Evolutionary conservation across 371 early-diverging fungal genomes (phyloP).

Genomic region (Mucor saturninus): DNA sequence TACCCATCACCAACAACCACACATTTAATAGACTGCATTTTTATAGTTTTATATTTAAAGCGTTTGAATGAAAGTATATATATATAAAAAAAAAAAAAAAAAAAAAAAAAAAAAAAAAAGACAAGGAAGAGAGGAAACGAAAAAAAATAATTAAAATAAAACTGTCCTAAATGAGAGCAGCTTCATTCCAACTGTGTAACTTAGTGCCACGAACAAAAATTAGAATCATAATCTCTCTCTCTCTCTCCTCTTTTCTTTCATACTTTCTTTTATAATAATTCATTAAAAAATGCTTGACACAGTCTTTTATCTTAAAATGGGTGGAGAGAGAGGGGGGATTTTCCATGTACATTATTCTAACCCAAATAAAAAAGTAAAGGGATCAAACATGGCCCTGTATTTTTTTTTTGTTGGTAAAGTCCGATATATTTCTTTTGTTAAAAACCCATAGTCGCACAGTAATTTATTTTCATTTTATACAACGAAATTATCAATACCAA

Average conservation of each 20-base stretch:
- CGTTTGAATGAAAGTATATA: too few relatives aligned
- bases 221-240: not conserved
- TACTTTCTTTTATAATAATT: too few relatives aligned
- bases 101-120: constrained; percentile 7
- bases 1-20: constrained; percentile 97
- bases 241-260: not conserved
- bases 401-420: too few relatives aligned
- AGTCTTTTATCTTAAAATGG: too few relatives aligned
- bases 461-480: constrained; percentile 26
- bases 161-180: not conserved
- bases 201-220: not conserved
- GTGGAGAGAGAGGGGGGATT: too few relatives aligned
- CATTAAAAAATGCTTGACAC: too few relatives aligned
- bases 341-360: too few relatives aligned
- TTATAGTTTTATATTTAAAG: too few relatives aligned
- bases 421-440: not conserved
- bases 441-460: constrained; percentile 6
- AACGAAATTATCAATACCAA: constrained; percentile 42
- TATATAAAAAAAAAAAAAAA: constrained; percentile 11
- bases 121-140: constrained; percentile 3
- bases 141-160: constrained; percentile 11
- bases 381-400: not conserved
- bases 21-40: constrained; percentile 97
- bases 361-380: too few relatives aligned
- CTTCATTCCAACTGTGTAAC: constrained; percentile 8